Percentiles rank a stretch among this genome's conserved stretches.
Conservation (phyloP, 179 eudicot genomes). For the Drosera spatulata region DNA sequence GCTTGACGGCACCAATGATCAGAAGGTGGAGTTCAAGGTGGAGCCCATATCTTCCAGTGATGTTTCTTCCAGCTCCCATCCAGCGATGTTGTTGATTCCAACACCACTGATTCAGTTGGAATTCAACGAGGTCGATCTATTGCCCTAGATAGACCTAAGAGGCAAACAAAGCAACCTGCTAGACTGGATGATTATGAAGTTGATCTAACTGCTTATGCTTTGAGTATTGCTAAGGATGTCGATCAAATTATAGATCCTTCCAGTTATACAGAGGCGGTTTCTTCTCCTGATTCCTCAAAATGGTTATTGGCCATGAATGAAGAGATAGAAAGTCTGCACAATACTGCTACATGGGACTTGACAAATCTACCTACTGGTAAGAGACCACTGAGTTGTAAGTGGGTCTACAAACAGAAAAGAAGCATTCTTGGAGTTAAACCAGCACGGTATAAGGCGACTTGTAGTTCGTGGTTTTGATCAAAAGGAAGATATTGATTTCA, state of each 20-base stretch:
- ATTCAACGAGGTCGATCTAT: no score
- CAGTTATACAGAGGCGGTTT: not conserved
- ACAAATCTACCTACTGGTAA: not conserved
- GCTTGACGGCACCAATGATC: no score
- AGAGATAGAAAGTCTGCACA: conserved; percentile 6
- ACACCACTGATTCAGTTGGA: no score
- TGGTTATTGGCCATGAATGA: not conserved
- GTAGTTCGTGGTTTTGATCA: conserved; percentile 3
- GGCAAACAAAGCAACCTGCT: not conserved
- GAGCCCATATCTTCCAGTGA: no score
- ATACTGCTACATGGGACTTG: not conserved
- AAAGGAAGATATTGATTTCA: not conserved
- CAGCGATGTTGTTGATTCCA: not conserved
- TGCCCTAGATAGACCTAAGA: not conserved
- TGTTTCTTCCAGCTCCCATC: no score
- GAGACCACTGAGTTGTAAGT: not conserved
- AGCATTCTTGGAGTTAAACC: not conserved
- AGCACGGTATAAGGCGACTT: conserved; percentile 4
- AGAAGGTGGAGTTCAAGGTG: no score
- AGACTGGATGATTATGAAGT: not conserved
- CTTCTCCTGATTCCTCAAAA: not conserved
- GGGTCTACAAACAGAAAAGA: no score
- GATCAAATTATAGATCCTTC: not conserved
- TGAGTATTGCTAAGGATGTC: no score
- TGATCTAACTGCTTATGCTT: no score